Percentiles rank a stretch among this genome's conserved stretches.
Evolutionary conservation across 225 moss, liverwort and hornwort genomes (phyloP).

Genomic region (Polytrichum formosum): DNA sequence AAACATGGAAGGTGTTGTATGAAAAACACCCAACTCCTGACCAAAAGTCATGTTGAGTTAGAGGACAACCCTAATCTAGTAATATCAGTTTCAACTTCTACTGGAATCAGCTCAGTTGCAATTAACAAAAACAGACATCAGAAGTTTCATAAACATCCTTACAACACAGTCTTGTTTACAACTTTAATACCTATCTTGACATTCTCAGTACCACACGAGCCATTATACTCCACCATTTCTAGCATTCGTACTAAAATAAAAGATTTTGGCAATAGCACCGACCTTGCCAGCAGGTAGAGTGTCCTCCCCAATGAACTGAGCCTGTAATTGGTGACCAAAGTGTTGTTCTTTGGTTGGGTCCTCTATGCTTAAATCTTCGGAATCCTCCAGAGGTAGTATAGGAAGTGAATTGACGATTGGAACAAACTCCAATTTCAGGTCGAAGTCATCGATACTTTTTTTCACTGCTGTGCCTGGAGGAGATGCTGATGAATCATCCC

Average conservation of each 20-base stretch:
- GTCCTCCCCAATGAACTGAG: slow-evolving; percentile 16
- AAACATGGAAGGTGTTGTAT: too few species aligned
- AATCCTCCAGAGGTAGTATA: slow-evolving; percentile 9
- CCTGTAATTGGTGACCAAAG: slow-evolving; percentile 6
- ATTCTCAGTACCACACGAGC: too few species aligned
- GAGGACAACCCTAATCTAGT: not conserved
- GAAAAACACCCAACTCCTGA: too few species aligned
- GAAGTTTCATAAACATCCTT: not conserved
- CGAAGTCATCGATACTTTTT: slow-evolving; percentile 12
- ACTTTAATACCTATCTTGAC: too few species aligned
- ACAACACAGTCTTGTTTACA: too few species aligned
- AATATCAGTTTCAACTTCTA: too few species aligned
- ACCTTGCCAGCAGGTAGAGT: slow-evolving; percentile 21
- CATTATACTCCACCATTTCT: too few species aligned
- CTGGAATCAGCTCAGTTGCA: too few species aligned
- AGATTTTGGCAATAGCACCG: too few species aligned
- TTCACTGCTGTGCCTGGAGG: slow-evolving; percentile 9
- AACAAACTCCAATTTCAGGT: slow-evolving; percentile 34
- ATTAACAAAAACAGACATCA: too few species aligned
- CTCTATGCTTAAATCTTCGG: slow-evolving; percentile 9
- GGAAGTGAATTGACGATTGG: slow-evolving; percentile 9
- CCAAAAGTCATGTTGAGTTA: too few species aligned
- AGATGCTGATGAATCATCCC: slow-evolving; percentile 17
- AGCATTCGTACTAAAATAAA: too few species aligned
- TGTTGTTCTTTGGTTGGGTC: slow-evolving; percentile 11